Percentiles rank a stretch among this genome's conserved stretches.
Evolutionary conservation across 177 flowering plant genomes (phyloP).

Genomic region (Tripterygium wilfordii): DNA sequence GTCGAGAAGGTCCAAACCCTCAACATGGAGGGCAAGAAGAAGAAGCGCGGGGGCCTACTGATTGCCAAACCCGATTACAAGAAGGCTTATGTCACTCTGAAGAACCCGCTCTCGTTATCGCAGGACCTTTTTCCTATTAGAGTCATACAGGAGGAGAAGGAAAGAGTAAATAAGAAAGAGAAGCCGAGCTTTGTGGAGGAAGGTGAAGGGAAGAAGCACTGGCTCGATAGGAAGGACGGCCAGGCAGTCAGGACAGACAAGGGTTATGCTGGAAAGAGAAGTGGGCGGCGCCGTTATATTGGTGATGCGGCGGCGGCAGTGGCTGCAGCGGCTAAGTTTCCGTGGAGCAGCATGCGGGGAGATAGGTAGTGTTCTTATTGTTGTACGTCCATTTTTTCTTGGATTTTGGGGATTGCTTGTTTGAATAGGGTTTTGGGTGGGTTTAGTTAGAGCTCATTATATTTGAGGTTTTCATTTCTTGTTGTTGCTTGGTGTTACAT

Average conservation of each 20-base stretch:
- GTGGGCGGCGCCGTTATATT: conserved; percentile 13
- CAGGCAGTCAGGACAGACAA: conserved; percentile 17
- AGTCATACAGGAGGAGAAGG: conserved; percentile 56
- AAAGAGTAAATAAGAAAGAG: conserved; percentile 37
- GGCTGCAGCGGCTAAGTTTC: conserved; percentile 51
- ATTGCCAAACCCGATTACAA: conserved; percentile 86
- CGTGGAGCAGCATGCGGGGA: conserved; percentile 77
- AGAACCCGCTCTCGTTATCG: conserved; percentile 59
- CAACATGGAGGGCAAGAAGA: conserved; percentile 97
- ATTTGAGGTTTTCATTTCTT: no score
- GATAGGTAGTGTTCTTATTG: conserved; percentile 25
- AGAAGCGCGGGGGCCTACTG: conserved; percentile 74
- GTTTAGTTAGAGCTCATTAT: no score
- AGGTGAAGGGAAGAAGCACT: conserved; percentile 39
- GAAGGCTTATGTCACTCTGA: conserved; percentile 85
- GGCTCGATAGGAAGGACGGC: conserved; percentile 43
- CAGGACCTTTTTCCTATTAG: conserved; percentile 58
- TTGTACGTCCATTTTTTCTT: no score
- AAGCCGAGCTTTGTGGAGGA: conserved; percentile 56
- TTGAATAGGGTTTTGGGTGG: no score
- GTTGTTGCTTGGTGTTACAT: no score
- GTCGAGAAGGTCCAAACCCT: conserved; percentile 81
- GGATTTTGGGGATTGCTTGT: no score
- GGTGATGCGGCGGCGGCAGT: conserved; percentile 13
- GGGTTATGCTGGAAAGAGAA: neutral